Evolutionary conservation across 2,329 filamentous ascomycete genomes (phyloP).

Genomic region (Myotisia sp.): DNA sequence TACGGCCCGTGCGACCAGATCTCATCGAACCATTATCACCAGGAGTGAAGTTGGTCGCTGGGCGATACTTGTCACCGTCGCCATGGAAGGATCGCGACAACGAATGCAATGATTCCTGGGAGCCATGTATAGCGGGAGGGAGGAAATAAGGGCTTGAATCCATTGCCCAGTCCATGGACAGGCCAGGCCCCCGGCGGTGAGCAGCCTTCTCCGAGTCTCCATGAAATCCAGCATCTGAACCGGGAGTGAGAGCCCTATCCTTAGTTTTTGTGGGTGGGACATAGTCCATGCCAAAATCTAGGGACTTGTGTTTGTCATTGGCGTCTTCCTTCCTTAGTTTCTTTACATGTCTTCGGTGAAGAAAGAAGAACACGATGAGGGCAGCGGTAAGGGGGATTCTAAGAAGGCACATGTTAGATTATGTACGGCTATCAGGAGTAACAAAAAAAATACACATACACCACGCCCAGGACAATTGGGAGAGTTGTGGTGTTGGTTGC

Average conservation of each 20-base stretch:
- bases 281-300: constrained; percentile 76
- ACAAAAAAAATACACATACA: constrained; percentile 41
- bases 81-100: constrained; percentile 61
- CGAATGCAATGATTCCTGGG: constrained; percentile 74
- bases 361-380: constrained; percentile 52
- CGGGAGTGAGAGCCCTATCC: constrained; percentile 2
- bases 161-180: constrained; percentile 54
- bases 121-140: constrained; percentile 64
- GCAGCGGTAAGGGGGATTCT: constrained; percentile 65
- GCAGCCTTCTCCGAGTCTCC: constrained; percentile 24
- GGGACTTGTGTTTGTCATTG: constrained; percentile 72
- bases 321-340: constrained; percentile 63
- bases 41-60: constrained; percentile 41
- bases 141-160: constrained; percentile 73
- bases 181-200: constrained; percentile 30
- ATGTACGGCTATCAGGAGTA: not conserved
- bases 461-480: constrained; percentile 53
- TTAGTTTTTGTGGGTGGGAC: constrained; percentile 42
- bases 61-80: constrained; percentile 73
- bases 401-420: constrained; percentile 17
- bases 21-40: constrained; percentile 29
- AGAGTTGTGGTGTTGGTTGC: constrained; percentile 43
- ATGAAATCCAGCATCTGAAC: constrained; percentile 16
- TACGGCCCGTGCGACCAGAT: constrained; percentile 19
- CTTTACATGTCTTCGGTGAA: constrained; percentile 65